Conservation (phyloP, 495 filamentous ascomycete genomes). For the Pyrenula aspistea region DNA sequence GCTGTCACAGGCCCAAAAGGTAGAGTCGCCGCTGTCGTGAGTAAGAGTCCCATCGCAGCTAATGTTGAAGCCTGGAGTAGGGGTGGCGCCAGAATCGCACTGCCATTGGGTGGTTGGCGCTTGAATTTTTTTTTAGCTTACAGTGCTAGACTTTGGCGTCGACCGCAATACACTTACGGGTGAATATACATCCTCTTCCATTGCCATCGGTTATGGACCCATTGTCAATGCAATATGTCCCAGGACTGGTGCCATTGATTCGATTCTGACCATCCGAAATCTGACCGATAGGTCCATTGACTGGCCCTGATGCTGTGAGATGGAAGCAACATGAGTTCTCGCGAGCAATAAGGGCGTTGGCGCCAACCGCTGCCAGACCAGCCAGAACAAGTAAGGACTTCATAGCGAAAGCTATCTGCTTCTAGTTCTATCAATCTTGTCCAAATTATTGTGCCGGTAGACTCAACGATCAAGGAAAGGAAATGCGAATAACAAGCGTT, state of each 20-base stretch:
- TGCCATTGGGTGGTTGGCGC: conserved; percentile 50
- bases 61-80: conserved; percentile 35
- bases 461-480: no score
- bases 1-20: conserved; percentile 43
- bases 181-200: conserved; percentile 46
- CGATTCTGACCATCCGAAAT: conserved; percentile 42
- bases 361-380: conserved; percentile 13
- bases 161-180: conserved; percentile 29
- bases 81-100: conserved; percentile 42
- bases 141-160: conserved; percentile 10
- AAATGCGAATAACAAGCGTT: no score
- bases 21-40: conserved; percentile 22
- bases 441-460: no score
- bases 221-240: conserved; percentile 33
- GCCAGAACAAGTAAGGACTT: neutral
- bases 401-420: neutral
- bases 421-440: no score
- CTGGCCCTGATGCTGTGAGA: conserved; percentile 30
- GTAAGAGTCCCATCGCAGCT: conserved; percentile 32
- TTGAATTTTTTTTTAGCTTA: conserved; percentile 11
- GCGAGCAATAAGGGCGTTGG: conserved; percentile 27
- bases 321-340: conserved; percentile 37
- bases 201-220: conserved; percentile 39
- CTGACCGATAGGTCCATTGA: conserved; percentile 38
- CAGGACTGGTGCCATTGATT: conserved; percentile 25